Base-by-base conservation (phyloP, 805 yeast genomes). In the Sugiyamaella lignohabitans region DNA sequence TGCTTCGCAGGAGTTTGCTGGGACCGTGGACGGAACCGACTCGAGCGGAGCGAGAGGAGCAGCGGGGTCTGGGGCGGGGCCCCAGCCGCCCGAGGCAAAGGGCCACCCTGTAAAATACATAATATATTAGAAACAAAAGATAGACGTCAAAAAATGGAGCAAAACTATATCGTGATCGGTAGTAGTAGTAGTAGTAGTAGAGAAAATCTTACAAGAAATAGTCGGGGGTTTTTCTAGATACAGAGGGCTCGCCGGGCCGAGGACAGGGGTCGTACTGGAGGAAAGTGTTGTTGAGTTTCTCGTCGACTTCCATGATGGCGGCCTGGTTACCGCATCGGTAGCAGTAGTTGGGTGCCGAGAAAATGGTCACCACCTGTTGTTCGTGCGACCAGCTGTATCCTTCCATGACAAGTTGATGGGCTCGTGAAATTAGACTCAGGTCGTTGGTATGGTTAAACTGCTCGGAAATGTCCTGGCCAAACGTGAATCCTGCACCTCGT, bases 401-500 rank as follows among this genome's bases (percentile, higher is more conserved):
- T 65, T 89, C 98, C 97, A 89, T 89, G 21, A 89, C 96, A 67
- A 89, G 76, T 72, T 89, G 98, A 73, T 89, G 98, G 11, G 97
- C 97, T 70, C 98, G 79, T 35, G 96, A 95, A 56, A 89, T 86
- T 51, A 89, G 74, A 52, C 85, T 76, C 59, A 89, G 74, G 60
- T 86, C 89, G 65, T 89, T 89, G 21, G 94, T 84, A 71, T 89
- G 96, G 65, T 89, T 89, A 71, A 89, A 89, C 68, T 89, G 96
- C 68, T 88, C 96, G 59, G 87, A 78, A 62, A 89, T 87, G 74
- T 89, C 96, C 73, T 85, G 95, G 60, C 98, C 98, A 77, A 89
- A 89, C 61, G 96, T 88, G 84, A 86, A 89, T 67, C 98, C 98
- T 53, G 98, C 98, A 73, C 97, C 97, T 76, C 98, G 82, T 68